Evolutionary conservation across 129 eudicot genomes (phyloP), one percentile per base, ranked within the genome.

Genomic region (Rutidosis leptorrhynchoides): DNA sequence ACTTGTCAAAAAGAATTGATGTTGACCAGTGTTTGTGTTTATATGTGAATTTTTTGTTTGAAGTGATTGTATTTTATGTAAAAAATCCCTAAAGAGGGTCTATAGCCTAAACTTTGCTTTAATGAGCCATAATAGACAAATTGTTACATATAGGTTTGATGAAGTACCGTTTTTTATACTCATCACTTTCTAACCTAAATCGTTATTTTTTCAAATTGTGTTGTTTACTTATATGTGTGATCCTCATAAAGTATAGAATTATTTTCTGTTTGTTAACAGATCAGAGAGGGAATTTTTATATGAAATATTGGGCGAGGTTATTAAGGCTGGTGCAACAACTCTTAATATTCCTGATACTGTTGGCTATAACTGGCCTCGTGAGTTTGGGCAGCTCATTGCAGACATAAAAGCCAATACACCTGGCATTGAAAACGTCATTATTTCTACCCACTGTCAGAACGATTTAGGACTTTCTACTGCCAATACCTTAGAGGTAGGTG

Each of bases 401-500:
- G 82, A 77, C 40, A 72, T 71, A 14, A 64, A 65, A 59, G 57
- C 71, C 54, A 71, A 68, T 22, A 58, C 69, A 14, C 55, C 48
- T 21, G 82, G 82, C 19, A 64, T 71, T 45, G 77, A 77, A 14
- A 65, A 71, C 65, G 82, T 71, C 11, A 72, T 77, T 4, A 32
- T 77, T 0, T 63, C 77, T 1, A 77, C 77, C 3, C 82, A 77
- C 14, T 77, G 81, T 24, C 81, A 70, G 3, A 57, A 77, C 25
- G 81, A 77, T 70, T 35, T 70, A 40, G 82, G 82, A 22, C 73
- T 77, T 71, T 35, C 74, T 22, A 71, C 77, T 23, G 82, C 82
- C 26, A 77, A 77, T 64, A 77, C 82, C 14, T 32, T 77, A 55
- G 57, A 74, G 35, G 81, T 77, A 77, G 15, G 22, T 12, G 16